Conservation (phyloP, 371 early-diverging fungal species). For the Circinella minor region DNA sequence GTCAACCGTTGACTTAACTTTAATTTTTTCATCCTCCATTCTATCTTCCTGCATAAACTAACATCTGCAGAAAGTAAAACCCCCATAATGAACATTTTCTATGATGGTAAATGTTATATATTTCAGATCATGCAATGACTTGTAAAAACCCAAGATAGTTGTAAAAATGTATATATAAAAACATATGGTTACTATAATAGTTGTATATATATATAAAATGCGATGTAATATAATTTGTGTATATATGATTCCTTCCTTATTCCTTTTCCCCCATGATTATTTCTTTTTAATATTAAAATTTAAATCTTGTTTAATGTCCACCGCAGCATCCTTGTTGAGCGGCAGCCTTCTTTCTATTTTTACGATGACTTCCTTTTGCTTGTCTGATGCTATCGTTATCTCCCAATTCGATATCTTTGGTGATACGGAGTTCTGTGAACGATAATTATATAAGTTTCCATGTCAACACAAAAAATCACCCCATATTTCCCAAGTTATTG, state of each 20-base stretch:
- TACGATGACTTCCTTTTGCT: conserved; percentile 42
- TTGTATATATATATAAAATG: no score
- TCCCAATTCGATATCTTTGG: conserved; percentile 50
- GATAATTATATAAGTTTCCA: not conserved
- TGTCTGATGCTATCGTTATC: conserved; percentile 52
- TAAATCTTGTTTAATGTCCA: conserved; percentile 13
- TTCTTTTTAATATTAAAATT: no score
- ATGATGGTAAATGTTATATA: not conserved
- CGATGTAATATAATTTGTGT: no score
- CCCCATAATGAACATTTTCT: no score
- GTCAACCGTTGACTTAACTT: not conserved
- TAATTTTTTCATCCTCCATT: not conserved
- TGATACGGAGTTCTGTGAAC: conserved; percentile 43
- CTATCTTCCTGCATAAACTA: not conserved
- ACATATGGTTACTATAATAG: no score
- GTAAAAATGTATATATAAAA: no score
- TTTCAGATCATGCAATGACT: not conserved
- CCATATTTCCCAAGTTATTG: no score
- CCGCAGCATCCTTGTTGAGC: conserved; percentile 26
- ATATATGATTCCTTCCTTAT: no score
- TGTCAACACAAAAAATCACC: not conserved
- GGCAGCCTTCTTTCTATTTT: conserved; percentile 21
- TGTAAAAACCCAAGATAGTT: not conserved
- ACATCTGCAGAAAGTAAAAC: not conserved
- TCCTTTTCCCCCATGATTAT: no score